Evolutionary conservation across 2,329 filamentous ascomycete genomes (phyloP).

Genomic region (Diaporthe destruens): DNA sequence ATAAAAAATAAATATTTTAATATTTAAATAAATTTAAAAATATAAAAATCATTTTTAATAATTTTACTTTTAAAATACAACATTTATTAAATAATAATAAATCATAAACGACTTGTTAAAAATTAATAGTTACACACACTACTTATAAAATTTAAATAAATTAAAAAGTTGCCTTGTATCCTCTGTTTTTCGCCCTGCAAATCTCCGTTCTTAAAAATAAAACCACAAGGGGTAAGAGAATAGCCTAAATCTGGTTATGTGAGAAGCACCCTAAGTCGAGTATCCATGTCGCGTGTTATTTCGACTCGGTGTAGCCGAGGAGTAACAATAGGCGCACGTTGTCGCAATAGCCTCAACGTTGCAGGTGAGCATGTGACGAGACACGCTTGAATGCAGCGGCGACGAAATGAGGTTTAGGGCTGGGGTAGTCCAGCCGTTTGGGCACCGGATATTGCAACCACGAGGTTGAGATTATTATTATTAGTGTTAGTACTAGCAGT

Average conservation of each 20-base stretch:
- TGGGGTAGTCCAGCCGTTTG: background rate
- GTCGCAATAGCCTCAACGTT: conserved; percentile 14
- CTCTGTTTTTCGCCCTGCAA: too few relatives aligned
- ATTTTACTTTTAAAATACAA: too few relatives aligned
- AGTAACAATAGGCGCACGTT: background rate
- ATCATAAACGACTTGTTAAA: too few relatives aligned
- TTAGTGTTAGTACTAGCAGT: background rate
- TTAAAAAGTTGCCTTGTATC: too few relatives aligned
- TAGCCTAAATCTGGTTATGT: conserved; percentile 13
- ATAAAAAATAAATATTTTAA: too few relatives aligned
- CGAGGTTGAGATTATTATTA: background rate
- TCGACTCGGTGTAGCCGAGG: conserved; percentile 2
- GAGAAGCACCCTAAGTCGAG: background rate
- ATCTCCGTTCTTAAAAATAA: too few relatives aligned
- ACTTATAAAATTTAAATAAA: too few relatives aligned
- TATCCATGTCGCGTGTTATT: conserved; percentile 12
- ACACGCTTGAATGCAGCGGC: too few relatives aligned
- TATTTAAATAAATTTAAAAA: too few relatives aligned
- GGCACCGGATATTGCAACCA: background rate
- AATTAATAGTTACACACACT: too few relatives aligned
- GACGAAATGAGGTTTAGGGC: background rate
- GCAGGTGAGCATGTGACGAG: background rate
- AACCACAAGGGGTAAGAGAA: background rate
- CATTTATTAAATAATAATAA: too few relatives aligned
- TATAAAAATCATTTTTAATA: too few relatives aligned